Conservation (phyloP, 495 filamentous ascomycete genomes). For the Tuber brumale region DNA sequence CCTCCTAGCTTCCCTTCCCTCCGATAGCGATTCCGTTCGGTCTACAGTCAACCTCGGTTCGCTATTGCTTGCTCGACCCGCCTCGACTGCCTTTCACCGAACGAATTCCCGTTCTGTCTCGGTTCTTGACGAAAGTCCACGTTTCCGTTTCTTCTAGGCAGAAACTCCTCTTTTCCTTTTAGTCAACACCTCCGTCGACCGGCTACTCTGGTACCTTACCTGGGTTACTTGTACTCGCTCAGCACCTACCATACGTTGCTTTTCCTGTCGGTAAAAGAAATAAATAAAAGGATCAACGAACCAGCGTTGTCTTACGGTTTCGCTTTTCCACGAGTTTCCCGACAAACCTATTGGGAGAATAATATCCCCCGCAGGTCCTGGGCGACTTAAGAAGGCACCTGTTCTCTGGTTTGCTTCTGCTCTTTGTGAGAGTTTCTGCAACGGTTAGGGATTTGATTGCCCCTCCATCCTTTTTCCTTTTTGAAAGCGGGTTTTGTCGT, state of each 20-base stretch:
- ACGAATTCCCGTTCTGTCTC: conserved; percentile 28
- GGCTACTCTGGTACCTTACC: background rate
- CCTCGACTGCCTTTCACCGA: conserved; percentile 29
- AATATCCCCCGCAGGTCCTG: conserved; percentile 24
- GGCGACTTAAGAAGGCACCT: conserved; percentile 26
- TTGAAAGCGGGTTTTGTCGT: conserved; percentile 35
- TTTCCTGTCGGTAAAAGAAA: background rate
- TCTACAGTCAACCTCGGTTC: conserved; percentile 26
- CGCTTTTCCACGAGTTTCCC: conserved; percentile 21
- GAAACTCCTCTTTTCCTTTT: conserved; percentile 20
- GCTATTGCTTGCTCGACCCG: conserved; percentile 32
- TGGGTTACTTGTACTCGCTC: background rate
- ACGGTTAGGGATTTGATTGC: conserved; percentile 33
- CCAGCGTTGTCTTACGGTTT: conserved; percentile 13
- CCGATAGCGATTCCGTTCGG: conserved; percentile 21
- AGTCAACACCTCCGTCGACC: background rate
- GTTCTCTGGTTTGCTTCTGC: conserved; percentile 20
- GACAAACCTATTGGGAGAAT: conserved; percentile 9
- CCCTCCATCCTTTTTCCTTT: conserved; percentile 19
- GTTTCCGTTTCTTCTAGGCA: conserved; percentile 29
- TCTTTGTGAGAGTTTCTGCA: conserved; percentile 35
- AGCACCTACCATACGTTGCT: background rate
- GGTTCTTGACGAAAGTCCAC: conserved; percentile 24
- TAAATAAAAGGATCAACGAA: conserved; percentile 14
- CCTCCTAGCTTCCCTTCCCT: background rate